Evolutionary conservation across 78 protist genomes (phyloP), one percentile per base, ranked within the genome.

Genomic region (Dictyostelium citrinum): DNA sequence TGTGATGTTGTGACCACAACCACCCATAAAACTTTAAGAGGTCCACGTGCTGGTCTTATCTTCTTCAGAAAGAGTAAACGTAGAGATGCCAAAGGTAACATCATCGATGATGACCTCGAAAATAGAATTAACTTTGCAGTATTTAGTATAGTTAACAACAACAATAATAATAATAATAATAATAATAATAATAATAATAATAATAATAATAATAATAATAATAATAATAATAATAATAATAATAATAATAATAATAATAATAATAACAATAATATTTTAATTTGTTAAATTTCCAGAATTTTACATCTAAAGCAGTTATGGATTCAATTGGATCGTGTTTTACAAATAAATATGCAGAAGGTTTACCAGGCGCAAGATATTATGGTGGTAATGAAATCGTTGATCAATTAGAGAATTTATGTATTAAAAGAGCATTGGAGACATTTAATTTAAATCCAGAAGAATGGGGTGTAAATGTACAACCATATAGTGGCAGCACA

Each of bases 291-390:
- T n/a, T n/a, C n/a, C n/a, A n/a, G n/a, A n/a, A 99, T 98, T 98
- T 99, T 64, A 98, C 99, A 35, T 98, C 99, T 0, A 70, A 51
- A n/a, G 99, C 99, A 5, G 99, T 99, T n/a, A 83, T 98, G 74
- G 99, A 99, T 76, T 98, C 99, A 76, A 68, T 96, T 49, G 99
- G 99, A 70, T 97, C 99, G 4, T 81, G 97, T 90, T 90, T 99
- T 80, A 98, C 99, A 78, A 99, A 99, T 98, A 99, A 99, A 95
- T 99, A 99, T 97, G 97, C 99, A 22, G 99, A 99, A 93, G 99
- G 99, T 24, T 95, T 94, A 71, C 99, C 99, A 31, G 98, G 99
- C 46, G 96, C 97, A 45, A 81, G 98, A 71, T 98, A 96, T 67
- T 99, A 99, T 88, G 99, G 99, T 24, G 99, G 99, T 77, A 99